Evolutionary conservation across 352 stramenopile genomes (phyloP), one percentile per base, ranked within the genome.

Genomic region (Phytophthora lateralis): DNA sequence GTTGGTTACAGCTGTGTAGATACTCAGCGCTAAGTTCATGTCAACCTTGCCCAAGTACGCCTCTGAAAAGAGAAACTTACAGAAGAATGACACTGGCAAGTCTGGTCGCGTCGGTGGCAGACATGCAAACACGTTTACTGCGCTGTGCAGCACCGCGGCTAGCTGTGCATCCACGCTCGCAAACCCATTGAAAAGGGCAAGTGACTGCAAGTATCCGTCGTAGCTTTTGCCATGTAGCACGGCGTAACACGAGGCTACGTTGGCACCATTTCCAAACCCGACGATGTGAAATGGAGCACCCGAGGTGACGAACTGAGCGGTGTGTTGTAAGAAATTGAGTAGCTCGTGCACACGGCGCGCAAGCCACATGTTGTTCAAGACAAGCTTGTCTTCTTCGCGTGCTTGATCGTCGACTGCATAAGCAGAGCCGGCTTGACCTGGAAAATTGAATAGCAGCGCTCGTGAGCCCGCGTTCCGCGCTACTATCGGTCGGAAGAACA

Each of bases 1-100:
- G 51, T 98, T 98, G 1, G 85, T 94, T 21, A 98, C 90, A 0
- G 93, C 93, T 10, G 90, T 97, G 72, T 97, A 97, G 18, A 98
- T 96, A 46, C 95, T 97, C 2, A 98, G 73, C 2, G 90, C 93
- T 1, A 98, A 70, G 27, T 96, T 94, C 39, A 81, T 69, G 37
- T 96, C 90, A 3, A 98, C 76, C 46, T 90, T 81, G 12, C 69
- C 44, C 15, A 98, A 59, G 54, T 98, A 98, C 17, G 58, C 82
- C 24, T 97, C 90, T 3, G 86, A 97, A 59, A 98, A 98, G n/a
- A 98, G 75, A 54, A 97, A 98, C 29, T 96, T 90, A 61, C 60
- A 70, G 60, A 96, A 96, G 65, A 96, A 97, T 5, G 85, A 85
- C 30, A 97, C 79, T 1, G 91, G 87, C 15, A 97, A 69, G 61